A percentile compares a stretch with the other conserved stretches of the same genome.
Conservation (phyloP, 73 alveolate genomes). For the Symbiodinium pilosum region DNA sequence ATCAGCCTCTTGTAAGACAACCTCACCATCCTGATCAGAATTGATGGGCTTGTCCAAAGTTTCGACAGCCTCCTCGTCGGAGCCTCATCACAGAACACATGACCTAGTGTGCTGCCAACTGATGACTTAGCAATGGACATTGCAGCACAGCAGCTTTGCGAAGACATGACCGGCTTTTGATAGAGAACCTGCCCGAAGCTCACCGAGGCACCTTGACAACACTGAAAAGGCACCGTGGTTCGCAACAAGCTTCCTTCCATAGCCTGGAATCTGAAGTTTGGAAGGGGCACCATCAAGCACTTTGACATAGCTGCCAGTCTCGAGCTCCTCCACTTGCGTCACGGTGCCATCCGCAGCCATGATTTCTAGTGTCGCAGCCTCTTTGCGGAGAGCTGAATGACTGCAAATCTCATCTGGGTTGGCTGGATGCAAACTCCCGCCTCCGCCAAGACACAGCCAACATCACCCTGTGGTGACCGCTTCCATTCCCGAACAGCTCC, state of each 20-base stretch:
- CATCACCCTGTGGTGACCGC: constrained; percentile 63
- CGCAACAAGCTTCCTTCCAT: neutral
- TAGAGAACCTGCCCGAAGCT: constrained; percentile 70
- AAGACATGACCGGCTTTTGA: constrained; percentile 24
- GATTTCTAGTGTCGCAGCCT: constrained; percentile 29
- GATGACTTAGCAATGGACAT: no score
- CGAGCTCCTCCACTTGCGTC: constrained; percentile 23
- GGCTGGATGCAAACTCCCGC: neutral
- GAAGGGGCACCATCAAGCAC: constrained; percentile 53
- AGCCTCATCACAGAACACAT: neutral
- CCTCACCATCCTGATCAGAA: constrained; percentile 52
- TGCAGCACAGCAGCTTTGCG: neutral
- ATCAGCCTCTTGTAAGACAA: constrained; percentile 35
- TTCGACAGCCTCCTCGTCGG: constrained; percentile 11
- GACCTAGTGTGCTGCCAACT: no score
- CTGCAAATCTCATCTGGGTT: no score
- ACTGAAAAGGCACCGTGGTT: no score
- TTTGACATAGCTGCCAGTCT: constrained; percentile 32
- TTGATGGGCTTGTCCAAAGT: constrained; percentile 45
- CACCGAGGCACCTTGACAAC: constrained; percentile 31
- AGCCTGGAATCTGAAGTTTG: neutral
- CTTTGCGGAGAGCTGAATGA: neutral
- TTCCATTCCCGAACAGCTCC: constrained; percentile 23
- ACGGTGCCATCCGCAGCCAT: neutral
- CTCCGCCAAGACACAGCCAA: constrained; percentile 64